A percentile compares a stretch with the other conserved stretches of the same genome.
These are phyloP conservation scores for Microdochium nivale DNA, from an alignment of 2,329 filamentous ascomycete species.

Conservation along the genomic window DNA sequence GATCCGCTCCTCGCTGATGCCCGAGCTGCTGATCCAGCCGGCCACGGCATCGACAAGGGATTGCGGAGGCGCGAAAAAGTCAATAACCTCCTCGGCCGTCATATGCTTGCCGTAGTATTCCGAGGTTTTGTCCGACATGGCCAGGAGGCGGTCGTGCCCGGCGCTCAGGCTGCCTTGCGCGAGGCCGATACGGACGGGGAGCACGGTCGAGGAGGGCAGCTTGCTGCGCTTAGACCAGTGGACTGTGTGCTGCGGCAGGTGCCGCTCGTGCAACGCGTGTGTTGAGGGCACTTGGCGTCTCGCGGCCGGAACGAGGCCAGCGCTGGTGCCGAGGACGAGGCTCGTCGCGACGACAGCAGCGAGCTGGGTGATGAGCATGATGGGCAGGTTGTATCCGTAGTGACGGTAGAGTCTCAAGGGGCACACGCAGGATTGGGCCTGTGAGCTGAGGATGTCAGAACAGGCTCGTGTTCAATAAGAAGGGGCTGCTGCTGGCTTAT, in stretches of 20 bases:
- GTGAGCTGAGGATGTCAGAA: no score
- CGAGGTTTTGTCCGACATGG: slow-evolving; percentile 14
- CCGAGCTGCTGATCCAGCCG: slow-evolving; percentile 7
- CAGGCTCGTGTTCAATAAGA: no score
- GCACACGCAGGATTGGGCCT: no score
- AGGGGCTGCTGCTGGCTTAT: no score
- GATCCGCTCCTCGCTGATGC: slow-evolving; percentile 6
- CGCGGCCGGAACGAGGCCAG: no score
- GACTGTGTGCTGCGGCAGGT: background rate
- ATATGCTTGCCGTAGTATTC: slow-evolving; percentile 23
- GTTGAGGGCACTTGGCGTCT: no score
- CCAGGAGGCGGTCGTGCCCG: background rate
- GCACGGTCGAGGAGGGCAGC: background rate
- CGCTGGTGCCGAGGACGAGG: no score
- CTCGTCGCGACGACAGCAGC: no score
- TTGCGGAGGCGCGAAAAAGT: slow-evolving; percentile 8
- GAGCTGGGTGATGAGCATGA: no score
- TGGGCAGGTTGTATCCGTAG: no score
- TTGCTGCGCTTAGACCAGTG: background rate
- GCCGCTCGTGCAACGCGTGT: background rate
- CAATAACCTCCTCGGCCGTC: slow-evolving; percentile 12
- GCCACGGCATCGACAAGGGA: slow-evolving; percentile 2
- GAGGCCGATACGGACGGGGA: background rate
- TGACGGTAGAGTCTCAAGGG: no score
- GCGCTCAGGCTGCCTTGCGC: background rate